These are phyloP conservation scores for Coniochaeta sp. DNA, from an alignment of 2,329 filamentous ascomycete genomes.

Conservation along the genomic window DNA sequence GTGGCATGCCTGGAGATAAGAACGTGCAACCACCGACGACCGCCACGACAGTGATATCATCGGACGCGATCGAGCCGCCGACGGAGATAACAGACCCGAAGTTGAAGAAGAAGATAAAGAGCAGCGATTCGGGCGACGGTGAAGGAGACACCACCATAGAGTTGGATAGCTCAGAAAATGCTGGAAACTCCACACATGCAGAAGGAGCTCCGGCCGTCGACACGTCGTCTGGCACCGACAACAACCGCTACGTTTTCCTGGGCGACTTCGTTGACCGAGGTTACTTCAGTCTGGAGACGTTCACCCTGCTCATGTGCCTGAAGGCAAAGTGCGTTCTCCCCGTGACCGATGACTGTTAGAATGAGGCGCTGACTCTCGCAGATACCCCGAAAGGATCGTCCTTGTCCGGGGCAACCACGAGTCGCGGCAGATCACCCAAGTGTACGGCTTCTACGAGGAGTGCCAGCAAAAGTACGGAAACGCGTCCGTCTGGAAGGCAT, in stretches of 20 bases:
- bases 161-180: constrained; percentile 11
- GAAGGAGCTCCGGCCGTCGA: constrained; percentile 16
- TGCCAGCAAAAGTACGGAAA: constrained; percentile 98
- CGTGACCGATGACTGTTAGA: constrained; percentile 2
- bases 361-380: constrained; percentile 23
- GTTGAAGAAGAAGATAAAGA: constrained; percentile 76
- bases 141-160: constrained; percentile 39
- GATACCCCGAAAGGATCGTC: constrained; percentile 92
- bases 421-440: constrained; percentile 94
- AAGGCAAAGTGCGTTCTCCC: constrained; percentile 55
- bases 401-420: constrained; percentile 98
- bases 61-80: constrained; percentile 88
- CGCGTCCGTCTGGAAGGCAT: constrained; percentile 99
- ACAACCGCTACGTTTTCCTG: constrained; percentile 53
- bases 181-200: constrained; percentile 23
- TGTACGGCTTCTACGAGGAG: constrained; percentile 98
- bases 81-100: constrained; percentile 84
- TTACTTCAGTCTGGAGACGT: constrained; percentile 96
- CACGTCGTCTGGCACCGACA: constrained; percentile 32
- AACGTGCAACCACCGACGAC: constrained; percentile 62
- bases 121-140: constrained; percentile 44
- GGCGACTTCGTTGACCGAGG: constrained; percentile 97
- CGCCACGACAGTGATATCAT: constrained; percentile 68
- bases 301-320: constrained; percentile 91
- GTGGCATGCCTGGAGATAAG: constrained; percentile 87